phyloP scores from a whole-genome alignment of 352 stramenopile genomes.

The Pythium phragmitis region DNA sequence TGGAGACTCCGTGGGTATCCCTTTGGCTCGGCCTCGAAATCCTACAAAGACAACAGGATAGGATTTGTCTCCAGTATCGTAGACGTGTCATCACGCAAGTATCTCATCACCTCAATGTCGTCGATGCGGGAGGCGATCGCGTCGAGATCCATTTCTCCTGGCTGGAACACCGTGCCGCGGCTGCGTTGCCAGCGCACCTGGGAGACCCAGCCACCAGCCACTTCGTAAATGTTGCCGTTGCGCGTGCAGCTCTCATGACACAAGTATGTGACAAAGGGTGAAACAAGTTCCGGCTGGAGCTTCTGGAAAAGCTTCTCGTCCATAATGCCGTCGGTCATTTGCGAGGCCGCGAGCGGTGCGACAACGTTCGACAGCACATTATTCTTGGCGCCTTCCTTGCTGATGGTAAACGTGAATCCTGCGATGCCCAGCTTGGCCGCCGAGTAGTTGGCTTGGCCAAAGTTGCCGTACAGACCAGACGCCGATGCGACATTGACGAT shows the following conservation, averaged over 20 bases:
- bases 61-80: not conserved
- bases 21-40: constrained; percentile 57
- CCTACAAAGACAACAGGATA: constrained; percentile 20
- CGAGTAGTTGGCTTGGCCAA: constrained; percentile 89
- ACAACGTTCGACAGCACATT: constrained; percentile 85
- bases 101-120: constrained; percentile 44
- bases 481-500: constrained; percentile 84
- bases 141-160: constrained; percentile 48
- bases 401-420: constrained; percentile 89
- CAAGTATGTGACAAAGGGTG: constrained; percentile 82
- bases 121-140: constrained; percentile 50
- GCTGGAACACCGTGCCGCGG: constrained; percentile 52
- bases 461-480: constrained; percentile 88
- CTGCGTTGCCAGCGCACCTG: constrained; percentile 78
- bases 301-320: constrained; percentile 60
- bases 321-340: constrained; percentile 84
- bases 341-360: constrained; percentile 73
- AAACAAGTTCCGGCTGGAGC: constrained; percentile 76
- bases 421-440: constrained; percentile 92
- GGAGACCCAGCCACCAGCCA: constrained; percentile 77
- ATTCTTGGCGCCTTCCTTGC: constrained; percentile 73
- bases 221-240: constrained; percentile 79
- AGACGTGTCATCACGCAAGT: not conserved
- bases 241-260: constrained; percentile 77
- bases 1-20: constrained; percentile 63